phyloP scores from a whole-genome alignment of 2,329 filamentous ascomycete genomes.

The Scolecobasidium constrictum region DNA sequence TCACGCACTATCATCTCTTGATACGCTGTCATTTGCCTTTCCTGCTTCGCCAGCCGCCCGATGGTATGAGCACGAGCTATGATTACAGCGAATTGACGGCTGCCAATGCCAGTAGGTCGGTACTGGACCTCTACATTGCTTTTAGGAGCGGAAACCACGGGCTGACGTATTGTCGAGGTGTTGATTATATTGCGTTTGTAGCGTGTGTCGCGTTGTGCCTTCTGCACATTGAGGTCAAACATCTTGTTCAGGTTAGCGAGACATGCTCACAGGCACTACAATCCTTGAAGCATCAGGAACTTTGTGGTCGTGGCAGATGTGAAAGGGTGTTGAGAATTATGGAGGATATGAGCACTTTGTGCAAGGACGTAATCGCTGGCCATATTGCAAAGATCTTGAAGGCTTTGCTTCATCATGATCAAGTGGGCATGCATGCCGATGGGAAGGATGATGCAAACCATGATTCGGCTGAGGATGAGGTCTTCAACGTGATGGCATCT shows the following conservation, averaged over 20 bases:
- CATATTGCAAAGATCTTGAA: no score
- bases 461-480: no score
- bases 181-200: constrained; percentile 40
- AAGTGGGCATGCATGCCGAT: no score
- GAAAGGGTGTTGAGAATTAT: background rate
- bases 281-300: background rate
- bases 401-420: no score
- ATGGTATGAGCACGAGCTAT: constrained; percentile 22
- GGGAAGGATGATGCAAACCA: no score
- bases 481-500: no score
- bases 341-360: no score
- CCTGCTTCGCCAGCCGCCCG: constrained; percentile 31
- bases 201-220: constrained; percentile 32
- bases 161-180: constrained; percentile 30
- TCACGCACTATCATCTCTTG: constrained; percentile 41
- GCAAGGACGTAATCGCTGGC: no score
- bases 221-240: constrained; percentile 35
- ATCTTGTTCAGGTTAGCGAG: background rate
- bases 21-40: constrained; percentile 44
- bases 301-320: background rate
- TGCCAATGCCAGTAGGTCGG: constrained; percentile 39
- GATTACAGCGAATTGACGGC: constrained; percentile 40
- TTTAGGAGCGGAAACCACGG: constrained; percentile 32
- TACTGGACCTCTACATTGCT: constrained; percentile 38
- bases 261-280: background rate